phyloP scores from a whole-genome alignment of 1,284 basidiomycete genomes.

The Austroboletus niveus region DNA sequence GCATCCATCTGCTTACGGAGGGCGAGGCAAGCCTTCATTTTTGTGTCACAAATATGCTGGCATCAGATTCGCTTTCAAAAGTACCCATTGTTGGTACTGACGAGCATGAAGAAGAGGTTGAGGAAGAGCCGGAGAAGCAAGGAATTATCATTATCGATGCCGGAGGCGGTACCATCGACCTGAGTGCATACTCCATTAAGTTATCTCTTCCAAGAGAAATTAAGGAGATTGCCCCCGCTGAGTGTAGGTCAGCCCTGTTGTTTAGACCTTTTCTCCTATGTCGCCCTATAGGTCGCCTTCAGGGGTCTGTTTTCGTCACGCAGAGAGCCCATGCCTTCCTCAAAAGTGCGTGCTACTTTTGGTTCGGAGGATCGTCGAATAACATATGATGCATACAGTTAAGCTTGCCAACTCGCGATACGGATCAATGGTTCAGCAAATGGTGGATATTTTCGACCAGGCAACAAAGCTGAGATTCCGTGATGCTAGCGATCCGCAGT shows the following conservation, averaged over 20 bases:
- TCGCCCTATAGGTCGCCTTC: conserved; percentile 25
- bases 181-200: conserved; percentile 44
- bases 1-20: conserved; percentile 44
- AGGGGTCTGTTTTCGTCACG: conserved; percentile 43
- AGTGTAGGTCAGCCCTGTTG: conserved; percentile 31
- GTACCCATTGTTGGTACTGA: conserved; percentile 11
- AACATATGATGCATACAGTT: conserved; percentile 21
- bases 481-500: conserved; percentile 38
- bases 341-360: conserved; percentile 20
- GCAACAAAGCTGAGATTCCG: conserved; percentile 47
- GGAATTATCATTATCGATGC: conserved; percentile 51
- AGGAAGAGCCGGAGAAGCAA: conserved; percentile 23
- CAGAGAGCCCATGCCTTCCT: conserved; percentile 37
- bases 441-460: conserved; percentile 45
- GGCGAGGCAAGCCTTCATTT: conserved; percentile 50
- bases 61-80: conserved; percentile 24
- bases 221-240: conserved; percentile 39
- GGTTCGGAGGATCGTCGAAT: not conserved
- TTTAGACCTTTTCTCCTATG: not conserved
- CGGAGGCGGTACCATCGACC: conserved; percentile 56
- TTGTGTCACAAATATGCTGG: conserved; percentile 38
- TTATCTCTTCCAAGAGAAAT: conserved; percentile 29
- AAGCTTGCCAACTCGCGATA: conserved; percentile 33
- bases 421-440: conserved; percentile 37
- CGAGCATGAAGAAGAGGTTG: conserved; percentile 13